Conservation (phyloP, 2,329 filamentous ascomycete genomes). For the Stromatinia cepivora region DNA sequence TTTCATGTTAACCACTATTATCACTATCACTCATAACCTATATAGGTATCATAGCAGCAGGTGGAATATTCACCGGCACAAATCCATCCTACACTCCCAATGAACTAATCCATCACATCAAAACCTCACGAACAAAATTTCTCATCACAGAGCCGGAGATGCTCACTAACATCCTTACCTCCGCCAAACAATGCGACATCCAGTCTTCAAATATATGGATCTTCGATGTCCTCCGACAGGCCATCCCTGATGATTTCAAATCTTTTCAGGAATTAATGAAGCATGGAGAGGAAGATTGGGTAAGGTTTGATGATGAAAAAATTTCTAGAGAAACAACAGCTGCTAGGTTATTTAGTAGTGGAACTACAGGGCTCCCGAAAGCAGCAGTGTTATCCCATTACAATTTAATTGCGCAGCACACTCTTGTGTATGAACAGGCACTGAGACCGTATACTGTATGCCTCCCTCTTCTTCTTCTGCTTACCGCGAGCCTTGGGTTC, state of each 20-base stretch:
- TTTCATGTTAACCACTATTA: not conserved
- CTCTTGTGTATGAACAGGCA: conserved; percentile 52
- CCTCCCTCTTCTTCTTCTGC: conserved; percentile 51
- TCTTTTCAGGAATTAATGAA: conserved; percentile 32
- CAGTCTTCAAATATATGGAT: conserved; percentile 34
- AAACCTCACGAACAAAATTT: conserved; percentile 34
- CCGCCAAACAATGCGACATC: conserved; percentile 37
- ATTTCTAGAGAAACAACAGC: conserved; percentile 41
- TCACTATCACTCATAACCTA: not conserved
- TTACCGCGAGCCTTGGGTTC: not conserved
- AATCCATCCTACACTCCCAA: conserved; percentile 38
- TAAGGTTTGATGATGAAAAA: conserved; percentile 34
- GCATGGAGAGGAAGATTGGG: conserved; percentile 35
- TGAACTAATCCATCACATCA: conserved; percentile 38
- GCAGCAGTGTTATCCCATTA: conserved; percentile 44
- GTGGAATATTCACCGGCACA: conserved; percentile 35
- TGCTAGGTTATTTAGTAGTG: conserved; percentile 48
- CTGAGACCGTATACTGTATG: conserved; percentile 55
- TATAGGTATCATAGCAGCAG: conserved; percentile 36
- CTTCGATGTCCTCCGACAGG: conserved; percentile 32
- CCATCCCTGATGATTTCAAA: conserved; percentile 30
- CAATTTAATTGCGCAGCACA: conserved; percentile 42
- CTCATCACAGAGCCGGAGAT: conserved; percentile 36
- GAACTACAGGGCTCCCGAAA: conserved; percentile 59
- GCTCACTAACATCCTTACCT: conserved; percentile 28